A percentile compares a stretch with the other conserved stretches of the same genome.
phyloP scores from a whole-genome alignment of 2,329 filamentous ascomycete genomes.

The Alternaria panax region DNA sequence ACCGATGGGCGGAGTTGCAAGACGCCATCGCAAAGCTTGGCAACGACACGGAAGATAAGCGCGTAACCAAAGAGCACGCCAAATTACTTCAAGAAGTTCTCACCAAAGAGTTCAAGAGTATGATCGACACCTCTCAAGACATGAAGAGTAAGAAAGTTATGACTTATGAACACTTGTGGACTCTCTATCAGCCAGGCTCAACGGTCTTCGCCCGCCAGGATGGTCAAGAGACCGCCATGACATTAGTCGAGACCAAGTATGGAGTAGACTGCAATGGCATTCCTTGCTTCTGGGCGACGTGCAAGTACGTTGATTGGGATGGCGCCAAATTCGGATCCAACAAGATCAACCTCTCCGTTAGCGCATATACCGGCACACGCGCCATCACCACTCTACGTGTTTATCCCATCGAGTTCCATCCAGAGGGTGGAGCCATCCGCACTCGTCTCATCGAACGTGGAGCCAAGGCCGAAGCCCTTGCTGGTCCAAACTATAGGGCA shows the following conservation, averaged over 20 bases:
- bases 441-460: slow-evolving; percentile 56
- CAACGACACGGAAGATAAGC: slow-evolving; percentile 37
- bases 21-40: slow-evolving; percentile 34
- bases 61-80: slow-evolving; percentile 49
- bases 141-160: slow-evolving; percentile 52
- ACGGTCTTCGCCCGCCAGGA: slow-evolving; percentile 46
- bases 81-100: slow-evolving; percentile 50
- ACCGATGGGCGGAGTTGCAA: slow-evolving; percentile 64
- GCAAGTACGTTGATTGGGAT: slow-evolving; percentile 51
- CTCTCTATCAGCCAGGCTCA: slow-evolving; percentile 51
- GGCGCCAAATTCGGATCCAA: slow-evolving; percentile 45
- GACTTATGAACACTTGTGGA: slow-evolving; percentile 56
- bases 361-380: slow-evolving; percentile 50
- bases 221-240: slow-evolving; percentile 47
- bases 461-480: slow-evolving; percentile 55
- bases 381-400: slow-evolving; percentile 53
- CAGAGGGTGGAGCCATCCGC: slow-evolving; percentile 49
- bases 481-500: slow-evolving; percentile 59
- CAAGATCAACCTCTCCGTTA: slow-evolving; percentile 40
- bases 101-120: slow-evolving; percentile 51
- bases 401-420: slow-evolving; percentile 57
- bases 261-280: slow-evolving; percentile 44
- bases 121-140: slow-evolving; percentile 52
- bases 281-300: slow-evolving; percentile 49
- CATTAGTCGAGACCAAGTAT: slow-evolving; percentile 40